A percentile compares a stretch with the other conserved stretches of the same genome.
Conservation (phyloP, 2,329 filamentous ascomycete genomes). For the Verticillium nubilum region DNA sequence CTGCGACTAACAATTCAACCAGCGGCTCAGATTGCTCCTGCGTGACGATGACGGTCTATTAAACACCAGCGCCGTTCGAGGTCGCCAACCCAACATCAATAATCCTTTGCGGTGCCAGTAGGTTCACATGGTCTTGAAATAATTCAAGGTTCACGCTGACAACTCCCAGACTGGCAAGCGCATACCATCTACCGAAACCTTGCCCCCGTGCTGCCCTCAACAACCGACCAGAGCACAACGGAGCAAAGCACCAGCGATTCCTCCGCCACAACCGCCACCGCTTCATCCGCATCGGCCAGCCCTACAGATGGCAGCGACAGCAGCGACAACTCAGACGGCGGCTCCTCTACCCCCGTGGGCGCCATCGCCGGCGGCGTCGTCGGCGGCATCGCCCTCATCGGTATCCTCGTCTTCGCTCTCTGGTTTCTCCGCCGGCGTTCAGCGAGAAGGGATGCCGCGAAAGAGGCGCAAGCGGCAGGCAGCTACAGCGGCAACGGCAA, state of each 20-base stretch:
- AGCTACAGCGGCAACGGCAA: neutral
- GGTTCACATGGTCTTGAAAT: neutral
- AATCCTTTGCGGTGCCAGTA: neutral
- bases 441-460: neutral
- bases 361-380: constrained; percentile 1
- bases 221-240: neutral
- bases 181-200: neutral
- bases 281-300: neutral
- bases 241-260: neutral
- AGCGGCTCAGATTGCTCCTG: neutral
- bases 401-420: neutral
- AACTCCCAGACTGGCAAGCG: neutral
- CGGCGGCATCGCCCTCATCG: neutral
- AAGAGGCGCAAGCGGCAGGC: neutral
- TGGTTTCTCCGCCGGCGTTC: neutral
- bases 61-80: neutral
- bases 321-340: neutral
- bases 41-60: neutral
- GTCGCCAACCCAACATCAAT: neutral
- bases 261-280: neutral
- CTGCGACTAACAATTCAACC: neutral
- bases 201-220: neutral
- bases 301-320: neutral
- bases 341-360: neutral
- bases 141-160: neutral